Conservation (phyloP, 495 filamentous ascomycete genomes). For the Clohesyomyces aquaticus region DNA sequence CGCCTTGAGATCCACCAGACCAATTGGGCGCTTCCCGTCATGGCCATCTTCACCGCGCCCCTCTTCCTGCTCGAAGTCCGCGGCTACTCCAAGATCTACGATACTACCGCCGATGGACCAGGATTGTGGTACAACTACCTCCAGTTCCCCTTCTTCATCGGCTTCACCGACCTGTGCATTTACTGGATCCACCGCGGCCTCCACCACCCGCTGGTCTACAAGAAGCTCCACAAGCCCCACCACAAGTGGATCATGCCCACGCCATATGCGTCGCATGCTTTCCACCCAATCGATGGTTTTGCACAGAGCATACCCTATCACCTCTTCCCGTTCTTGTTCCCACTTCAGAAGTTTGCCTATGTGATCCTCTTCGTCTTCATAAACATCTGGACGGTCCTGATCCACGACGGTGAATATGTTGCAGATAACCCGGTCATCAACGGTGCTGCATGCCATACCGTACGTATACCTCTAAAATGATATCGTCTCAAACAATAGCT, state of each 20-base stretch:
- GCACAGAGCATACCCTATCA: constrained; percentile 93
- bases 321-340: constrained; percentile 90
- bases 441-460: constrained; percentile 90
- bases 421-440: constrained; percentile 88
- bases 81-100: constrained; percentile 87
- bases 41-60: constrained; percentile 82
- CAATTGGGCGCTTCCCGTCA: constrained; percentile 72
- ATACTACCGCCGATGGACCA: constrained; percentile 70
- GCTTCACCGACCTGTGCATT: constrained; percentile 91
- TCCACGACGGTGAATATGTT: constrained; percentile 96
- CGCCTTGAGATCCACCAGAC: constrained; percentile 83
- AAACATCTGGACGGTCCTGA: constrained; percentile 97
- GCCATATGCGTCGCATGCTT: constrained; percentile 87
- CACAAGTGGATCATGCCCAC: constrained; percentile 99
- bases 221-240: constrained; percentile 90
- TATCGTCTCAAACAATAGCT: not conserved
- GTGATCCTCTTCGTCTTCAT: constrained; percentile 86
- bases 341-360: constrained; percentile 88
- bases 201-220: constrained; percentile 84
- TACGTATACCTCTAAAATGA: constrained; percentile 50
- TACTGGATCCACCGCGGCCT: constrained; percentile 94
- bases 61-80: constrained; percentile 82
- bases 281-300: constrained; percentile 94
- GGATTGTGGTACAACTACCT: constrained; percentile 75
- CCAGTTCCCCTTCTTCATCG: constrained; percentile 90